Percentiles rank a stretch among this genome's conserved stretches.
These are phyloP conservation scores for Schwanniomyces polymorphus DNA, from an alignment of 805 yeast species.

Conservation along the genomic window DNA sequence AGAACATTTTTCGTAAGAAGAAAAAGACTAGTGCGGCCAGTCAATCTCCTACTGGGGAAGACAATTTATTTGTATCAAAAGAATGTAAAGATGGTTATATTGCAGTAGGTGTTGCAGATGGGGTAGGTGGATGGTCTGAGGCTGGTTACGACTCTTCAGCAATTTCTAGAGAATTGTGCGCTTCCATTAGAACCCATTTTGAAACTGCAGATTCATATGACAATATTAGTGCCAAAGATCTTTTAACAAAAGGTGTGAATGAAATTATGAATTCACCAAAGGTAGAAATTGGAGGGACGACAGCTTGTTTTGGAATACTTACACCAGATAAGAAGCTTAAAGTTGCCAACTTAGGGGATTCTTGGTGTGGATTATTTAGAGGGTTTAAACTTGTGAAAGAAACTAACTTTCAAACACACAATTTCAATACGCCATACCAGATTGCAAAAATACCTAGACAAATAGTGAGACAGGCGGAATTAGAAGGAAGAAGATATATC, in stretches of 20 bases:
- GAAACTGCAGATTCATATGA: slow-evolving; percentile 9
- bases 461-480: slow-evolving; percentile 51
- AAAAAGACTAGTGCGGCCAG: slow-evolving; percentile 39
- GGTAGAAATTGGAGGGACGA: slow-evolving; percentile 90
- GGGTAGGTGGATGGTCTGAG: slow-evolving; percentile 97
- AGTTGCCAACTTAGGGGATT: slow-evolving; percentile 88
- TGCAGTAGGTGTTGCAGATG: slow-evolving; percentile 87
- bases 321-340: slow-evolving; percentile 54
- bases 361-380: slow-evolving; percentile 89
- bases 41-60: slow-evolving; percentile 68
- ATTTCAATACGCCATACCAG: slow-evolving; percentile 91
- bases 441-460: slow-evolving; percentile 77
- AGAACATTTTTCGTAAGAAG: slow-evolving; percentile 40
- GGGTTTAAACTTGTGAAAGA: slow-evolving; percentile 57
- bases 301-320: slow-evolving; percentile 82
- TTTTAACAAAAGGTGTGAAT: slow-evolving; percentile 58
- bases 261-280: slow-evolving; percentile 51
- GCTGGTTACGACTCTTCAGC: slow-evolving; percentile 89
- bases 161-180: slow-evolving; percentile 77
- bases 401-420: slow-evolving; percentile 79
- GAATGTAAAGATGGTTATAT: slow-evolving; percentile 37
- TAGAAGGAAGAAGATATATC: slow-evolving; percentile 61
- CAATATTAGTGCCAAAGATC: slow-evolving; percentile 36
- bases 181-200: slow-evolving; percentile 46
- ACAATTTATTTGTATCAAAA: slow-evolving; percentile 59